Conservation (phyloP, 1,284 basidiomycete species). For the Mycena citricolor region DNA sequence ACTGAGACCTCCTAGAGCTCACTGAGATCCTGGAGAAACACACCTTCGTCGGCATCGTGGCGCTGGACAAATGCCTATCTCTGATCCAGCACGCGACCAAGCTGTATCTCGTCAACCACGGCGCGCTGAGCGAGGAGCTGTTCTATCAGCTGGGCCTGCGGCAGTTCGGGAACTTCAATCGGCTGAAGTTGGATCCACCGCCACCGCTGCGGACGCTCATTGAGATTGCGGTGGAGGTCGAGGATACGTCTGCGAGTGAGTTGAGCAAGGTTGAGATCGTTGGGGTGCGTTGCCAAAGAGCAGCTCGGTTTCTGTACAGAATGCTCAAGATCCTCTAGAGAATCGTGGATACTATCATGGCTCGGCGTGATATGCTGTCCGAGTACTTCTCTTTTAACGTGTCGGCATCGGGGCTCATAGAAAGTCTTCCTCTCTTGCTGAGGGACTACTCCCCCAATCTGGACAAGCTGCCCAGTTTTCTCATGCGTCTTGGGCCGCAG, state of each 20-base stretch:
- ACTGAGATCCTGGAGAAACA: conserved; percentile 85
- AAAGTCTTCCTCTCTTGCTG: conserved; percentile 80
- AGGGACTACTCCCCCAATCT: conserved; percentile 85
- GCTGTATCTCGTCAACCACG: conserved; percentile 88
- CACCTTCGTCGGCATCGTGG: conserved; percentile 92
- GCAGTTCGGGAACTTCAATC: conserved; percentile 85
- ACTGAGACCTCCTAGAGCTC: conserved; percentile 52
- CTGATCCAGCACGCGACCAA: conserved; percentile 88
- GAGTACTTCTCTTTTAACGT: conserved; percentile 91
- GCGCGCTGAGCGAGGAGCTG: conserved; percentile 84
- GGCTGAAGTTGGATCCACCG: conserved; percentile 81
- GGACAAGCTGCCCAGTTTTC: conserved; percentile 80
- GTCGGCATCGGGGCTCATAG: conserved; percentile 60
- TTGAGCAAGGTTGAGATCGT: conserved; percentile 63
- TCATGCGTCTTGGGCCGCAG: conserved; percentile 85
- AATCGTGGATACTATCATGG: conserved; percentile 56
- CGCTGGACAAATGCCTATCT: conserved; percentile 71
- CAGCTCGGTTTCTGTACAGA: not conserved
- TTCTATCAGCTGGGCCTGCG: conserved; percentile 93
- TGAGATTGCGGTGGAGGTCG: conserved; percentile 76
- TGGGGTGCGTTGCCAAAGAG: conserved; percentile 61
- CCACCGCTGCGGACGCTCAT: conserved; percentile 74
- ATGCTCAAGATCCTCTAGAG: conserved; percentile 39
- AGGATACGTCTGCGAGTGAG: conserved; percentile 53
- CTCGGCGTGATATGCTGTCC: conserved; percentile 79